Base-by-base conservation (phyloP, 805 yeast species). In the Ogataea allantospora region DNA sequence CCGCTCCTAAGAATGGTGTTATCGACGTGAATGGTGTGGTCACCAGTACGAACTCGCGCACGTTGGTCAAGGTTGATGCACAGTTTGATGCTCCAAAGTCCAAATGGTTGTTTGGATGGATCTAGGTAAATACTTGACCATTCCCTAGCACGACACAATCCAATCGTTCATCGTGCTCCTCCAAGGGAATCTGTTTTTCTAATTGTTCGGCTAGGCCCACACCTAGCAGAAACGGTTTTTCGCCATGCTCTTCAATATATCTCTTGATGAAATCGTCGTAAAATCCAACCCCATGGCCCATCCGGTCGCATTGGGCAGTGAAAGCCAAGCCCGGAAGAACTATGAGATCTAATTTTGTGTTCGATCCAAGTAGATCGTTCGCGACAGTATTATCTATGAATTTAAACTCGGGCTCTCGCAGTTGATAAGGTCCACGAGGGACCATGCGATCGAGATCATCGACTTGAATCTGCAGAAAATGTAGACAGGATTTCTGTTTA, bases 231-330 rank as follows among this genome's bases (percentile, higher is more conserved):
- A 54, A 57, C 0, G 83, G 83, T 12, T 36, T 41, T 40, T 48
- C 29, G 26, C 47, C 21, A 63, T 61, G 54, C 5, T 17, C 26
- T 53, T 69, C 58, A 6, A 44, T 16, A 48, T 78, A 78, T 34
- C 83, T 62, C 30, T 68, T 63, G 27, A 84, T 70, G 51, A 69
- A 84, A 50, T 82, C 87, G 57, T 91, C 99, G 58, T 93, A 91
- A 58, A 77, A 88, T 0, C 97, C 99, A 5, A 81, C 91, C 1
- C 99, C 99, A 57, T 88, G 95, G 1, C 99, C 99, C 36, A 91
- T 57, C 37, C 99, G 58, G 21, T 47, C 40, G 12, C 67, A 61
- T 1, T 42, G 41, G 5, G 18, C 47, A 1, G 85, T 73, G 58
- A 86, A 89, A 1, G 86, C 96, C 2, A 91, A 81, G 0, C 95